A percentile compares a stretch with the other conserved stretches of the same genome.
These are phyloP conservation scores for Hypoxylon sp. DNA, from an alignment of 2,329 filamentous ascomycete genomes.

Conservation along the genomic window DNA sequence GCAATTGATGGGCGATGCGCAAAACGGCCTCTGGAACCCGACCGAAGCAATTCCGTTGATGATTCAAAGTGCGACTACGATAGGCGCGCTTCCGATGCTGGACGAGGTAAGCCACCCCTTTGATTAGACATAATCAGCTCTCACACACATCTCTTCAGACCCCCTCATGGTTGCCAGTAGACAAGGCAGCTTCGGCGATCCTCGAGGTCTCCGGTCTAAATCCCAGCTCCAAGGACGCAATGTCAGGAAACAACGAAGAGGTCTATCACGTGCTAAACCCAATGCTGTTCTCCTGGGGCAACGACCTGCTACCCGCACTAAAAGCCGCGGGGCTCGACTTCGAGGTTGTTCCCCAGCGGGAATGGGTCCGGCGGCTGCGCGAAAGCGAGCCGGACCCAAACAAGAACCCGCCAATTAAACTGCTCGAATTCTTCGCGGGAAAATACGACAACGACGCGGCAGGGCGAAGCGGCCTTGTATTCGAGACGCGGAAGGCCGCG, in stretches of 20 bases:
- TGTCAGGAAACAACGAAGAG: conserved; percentile 37
- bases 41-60: conserved; percentile 64
- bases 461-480: conserved; percentile 54
- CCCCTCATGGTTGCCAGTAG: conserved; percentile 57
- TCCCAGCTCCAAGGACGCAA: conserved; percentile 34
- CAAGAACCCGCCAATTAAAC: conserved; percentile 64
- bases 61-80: conserved; percentile 59
- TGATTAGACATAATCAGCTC: neutral
- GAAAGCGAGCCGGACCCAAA: conserved; percentile 61
- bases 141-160: conserved; percentile 38
- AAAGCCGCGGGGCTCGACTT: conserved; percentile 60
- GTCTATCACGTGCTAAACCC: conserved; percentile 68
- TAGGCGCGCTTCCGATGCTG: conserved; percentile 60
- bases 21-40: conserved; percentile 61
- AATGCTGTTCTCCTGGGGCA: conserved; percentile 62
- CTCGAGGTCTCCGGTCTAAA: conserved; percentile 51
- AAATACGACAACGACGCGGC: conserved; percentile 63
- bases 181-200: conserved; percentile 52
- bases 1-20: conserved; percentile 62
- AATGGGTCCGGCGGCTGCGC: conserved; percentile 61
- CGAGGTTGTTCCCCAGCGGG: conserved; percentile 56
- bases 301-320: conserved; percentile 65
- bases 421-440: conserved; percentile 63
- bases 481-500: conserved; percentile 50
- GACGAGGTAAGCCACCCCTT: conserved; percentile 51